Conservation (phyloP, 768 basidiomycete genomes). For the Mycena polygramma region DNA sequence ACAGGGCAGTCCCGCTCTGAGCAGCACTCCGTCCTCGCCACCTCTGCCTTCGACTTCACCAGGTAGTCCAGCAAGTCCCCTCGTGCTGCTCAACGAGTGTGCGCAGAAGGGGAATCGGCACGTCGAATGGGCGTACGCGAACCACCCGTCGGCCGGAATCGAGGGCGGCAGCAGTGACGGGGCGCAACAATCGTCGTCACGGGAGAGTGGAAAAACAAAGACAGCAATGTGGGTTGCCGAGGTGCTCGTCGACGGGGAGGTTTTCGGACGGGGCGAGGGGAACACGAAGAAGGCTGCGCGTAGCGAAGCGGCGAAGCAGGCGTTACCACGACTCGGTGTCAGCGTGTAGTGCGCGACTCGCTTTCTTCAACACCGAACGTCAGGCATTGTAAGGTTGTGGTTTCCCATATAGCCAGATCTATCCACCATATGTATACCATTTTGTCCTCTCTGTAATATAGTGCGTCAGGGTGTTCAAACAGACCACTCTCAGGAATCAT, state of each 20-base stretch:
- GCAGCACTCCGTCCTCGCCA: not conserved
- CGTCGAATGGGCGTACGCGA: slow-evolving; percentile 5
- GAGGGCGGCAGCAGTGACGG: too few relatives aligned
- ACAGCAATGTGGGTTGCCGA: slow-evolving; percentile 55
- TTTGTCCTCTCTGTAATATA: too few relatives aligned
- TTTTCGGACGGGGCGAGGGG: slow-evolving; percentile 59
- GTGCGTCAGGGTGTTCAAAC: too few relatives aligned
- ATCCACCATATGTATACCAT: too few relatives aligned
- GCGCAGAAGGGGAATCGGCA: slow-evolving; percentile 5
- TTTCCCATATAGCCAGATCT: too few relatives aligned
- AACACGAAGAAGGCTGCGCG: slow-evolving; percentile 67
- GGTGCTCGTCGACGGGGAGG: slow-evolving; percentile 56
- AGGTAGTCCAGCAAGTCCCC: not conserved
- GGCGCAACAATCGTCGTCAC: slow-evolving; percentile 32
- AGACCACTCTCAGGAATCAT: too few relatives aligned
- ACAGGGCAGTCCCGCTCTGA: not conserved
- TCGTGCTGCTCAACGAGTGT: slow-evolving; percentile 17
- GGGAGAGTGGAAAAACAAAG: slow-evolving; percentile 51
- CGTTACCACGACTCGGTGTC: slow-evolving; percentile 43
- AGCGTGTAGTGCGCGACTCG: not conserved
- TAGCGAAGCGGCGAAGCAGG: slow-evolving; percentile 68
- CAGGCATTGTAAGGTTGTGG: too few relatives aligned
- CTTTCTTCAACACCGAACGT: slow-evolving; percentile 30
- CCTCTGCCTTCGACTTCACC: not conserved
- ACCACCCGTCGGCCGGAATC: not conserved